phyloP scores from a whole-genome alignment of 164 flowering plant species.

The Saururus chinensis region DNA sequence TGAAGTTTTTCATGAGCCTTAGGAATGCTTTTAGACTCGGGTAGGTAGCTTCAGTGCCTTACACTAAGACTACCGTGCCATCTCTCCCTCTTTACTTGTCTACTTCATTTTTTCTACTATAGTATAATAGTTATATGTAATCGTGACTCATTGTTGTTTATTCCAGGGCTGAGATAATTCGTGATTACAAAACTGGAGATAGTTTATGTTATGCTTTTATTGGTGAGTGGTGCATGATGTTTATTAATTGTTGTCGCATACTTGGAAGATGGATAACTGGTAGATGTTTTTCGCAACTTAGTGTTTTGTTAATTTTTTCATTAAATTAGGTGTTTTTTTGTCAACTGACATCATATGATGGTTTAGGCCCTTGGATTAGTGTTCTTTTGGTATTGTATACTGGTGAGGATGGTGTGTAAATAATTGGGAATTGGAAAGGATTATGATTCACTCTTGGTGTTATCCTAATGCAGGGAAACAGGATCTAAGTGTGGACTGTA shows the following conservation, averaged over 20 bases:
- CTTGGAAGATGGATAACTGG: neutral
- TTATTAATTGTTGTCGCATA: neutral
- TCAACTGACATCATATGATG: neutral
- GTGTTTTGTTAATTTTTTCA: neutral
- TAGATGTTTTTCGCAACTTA: neutral
- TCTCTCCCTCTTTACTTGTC: neutral
- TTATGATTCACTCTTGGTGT: too few species aligned
- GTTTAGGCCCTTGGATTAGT: neutral
- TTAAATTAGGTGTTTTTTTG: neutral
- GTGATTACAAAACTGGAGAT: conserved; percentile 91
- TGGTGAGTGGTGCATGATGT: conserved; percentile 32
- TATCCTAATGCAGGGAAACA: neutral
- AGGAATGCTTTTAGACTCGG: too few species aligned
- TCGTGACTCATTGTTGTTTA: neutral
- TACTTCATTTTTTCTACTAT: neutral
- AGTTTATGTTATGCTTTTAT: conserved; percentile 90
- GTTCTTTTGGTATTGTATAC: neutral
- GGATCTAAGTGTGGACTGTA: neutral
- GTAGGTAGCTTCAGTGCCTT: too few species aligned
- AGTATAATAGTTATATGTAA: too few species aligned
- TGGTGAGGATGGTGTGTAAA: neutral
- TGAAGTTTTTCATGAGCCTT: too few species aligned
- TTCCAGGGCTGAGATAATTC: conserved; percentile 80
- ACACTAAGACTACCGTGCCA: neutral
- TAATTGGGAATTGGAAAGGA: too few species aligned